Evolutionary conservation across 495 filamentous ascomycete genomes (phyloP).

Genomic region (Usnea hakonensis): DNA sequence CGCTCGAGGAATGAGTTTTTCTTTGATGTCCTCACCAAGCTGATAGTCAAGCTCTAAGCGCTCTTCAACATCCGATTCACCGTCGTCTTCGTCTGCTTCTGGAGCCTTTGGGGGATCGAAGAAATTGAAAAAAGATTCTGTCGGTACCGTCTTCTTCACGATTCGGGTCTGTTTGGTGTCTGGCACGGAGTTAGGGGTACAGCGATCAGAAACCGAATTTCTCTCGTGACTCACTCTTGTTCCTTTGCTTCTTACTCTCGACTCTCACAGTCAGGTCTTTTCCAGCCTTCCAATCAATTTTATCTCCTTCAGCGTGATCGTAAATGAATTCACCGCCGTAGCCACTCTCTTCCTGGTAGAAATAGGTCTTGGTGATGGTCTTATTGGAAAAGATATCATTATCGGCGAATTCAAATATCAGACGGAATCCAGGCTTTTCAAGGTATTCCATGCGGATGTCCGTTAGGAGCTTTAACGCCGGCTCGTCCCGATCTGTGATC

Average conservation of each 20-base stretch:
- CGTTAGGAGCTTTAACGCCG: constrained; percentile 77
- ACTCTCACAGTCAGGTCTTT: constrained; percentile 89
- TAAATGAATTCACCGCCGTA: constrained; percentile 99
- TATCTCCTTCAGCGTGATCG: constrained; percentile 95
- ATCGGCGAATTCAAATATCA: constrained; percentile 93
- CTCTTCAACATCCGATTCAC: constrained; percentile 87
- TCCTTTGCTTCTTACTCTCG: constrained; percentile 98
- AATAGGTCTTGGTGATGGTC: constrained; percentile 95
- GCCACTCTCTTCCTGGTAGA: constrained; percentile 97
- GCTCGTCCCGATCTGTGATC: constrained; percentile 95
- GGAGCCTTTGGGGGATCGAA: constrained; percentile 92
- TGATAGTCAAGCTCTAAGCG: constrained; percentile 98
- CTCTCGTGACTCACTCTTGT: constrained; percentile 75
- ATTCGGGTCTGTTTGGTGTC: constrained; percentile 98
- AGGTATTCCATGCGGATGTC: constrained; percentile 99
- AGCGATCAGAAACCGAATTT: background rate
- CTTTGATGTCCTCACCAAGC: constrained; percentile 98
- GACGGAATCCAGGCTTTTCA: constrained; percentile 91
- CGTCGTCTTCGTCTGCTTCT: constrained; percentile 64
- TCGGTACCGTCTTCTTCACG: constrained; percentile 97
- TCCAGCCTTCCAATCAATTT: constrained; percentile 92
- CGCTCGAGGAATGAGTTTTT: constrained; percentile 97
- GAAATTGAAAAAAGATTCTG: constrained; percentile 99
- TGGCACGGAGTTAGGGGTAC: constrained; percentile 30
- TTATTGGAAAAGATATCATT: constrained; percentile 98